These are phyloP conservation scores for Nemania sp. DNA, from an alignment of 2,329 filamentous ascomycete species.

Conservation along the genomic window DNA sequence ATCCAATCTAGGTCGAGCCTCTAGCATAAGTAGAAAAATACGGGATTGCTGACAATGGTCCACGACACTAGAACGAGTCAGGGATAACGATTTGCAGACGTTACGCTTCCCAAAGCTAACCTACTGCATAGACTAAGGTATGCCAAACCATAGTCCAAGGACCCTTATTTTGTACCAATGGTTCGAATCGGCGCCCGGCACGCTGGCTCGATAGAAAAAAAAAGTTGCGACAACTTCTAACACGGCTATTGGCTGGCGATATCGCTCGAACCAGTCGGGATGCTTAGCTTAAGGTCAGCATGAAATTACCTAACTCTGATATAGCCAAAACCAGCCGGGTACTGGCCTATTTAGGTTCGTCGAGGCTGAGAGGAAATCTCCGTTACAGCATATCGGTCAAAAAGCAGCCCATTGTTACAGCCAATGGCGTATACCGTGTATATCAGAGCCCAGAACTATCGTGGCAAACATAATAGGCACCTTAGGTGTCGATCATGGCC, in stretches of 20 bases:
- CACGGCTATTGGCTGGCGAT: too few species aligned
- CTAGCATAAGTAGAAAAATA: slow-evolving; percentile 1
- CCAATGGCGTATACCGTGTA: background rate
- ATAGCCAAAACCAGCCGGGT: background rate
- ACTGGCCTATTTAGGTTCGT: background rate
- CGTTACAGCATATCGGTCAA: background rate
- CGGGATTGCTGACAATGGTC: background rate
- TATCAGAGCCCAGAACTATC: background rate
- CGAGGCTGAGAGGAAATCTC: slow-evolving; percentile 16
- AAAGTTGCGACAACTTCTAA: background rate
- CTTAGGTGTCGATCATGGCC: background rate
- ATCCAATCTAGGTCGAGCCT: background rate
- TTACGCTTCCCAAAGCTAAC: slow-evolving; percentile 4
- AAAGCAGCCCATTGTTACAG: background rate
- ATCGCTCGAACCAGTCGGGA: background rate
- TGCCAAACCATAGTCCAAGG: background rate
- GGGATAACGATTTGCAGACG: slow-evolving; percentile 2
- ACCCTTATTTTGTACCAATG: slow-evolving; percentile 12
- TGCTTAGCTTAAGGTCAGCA: background rate
- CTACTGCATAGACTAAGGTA: background rate
- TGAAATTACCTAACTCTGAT: background rate
- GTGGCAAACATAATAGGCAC: background rate
- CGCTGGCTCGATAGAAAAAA: background rate
- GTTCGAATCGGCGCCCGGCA: background rate
- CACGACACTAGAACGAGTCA: slow-evolving; percentile 22